These are phyloP conservation scores for Plasmodium chabaudi DNA, from an alignment of 169 alveolate species.

Conservation along the genomic window DNA sequence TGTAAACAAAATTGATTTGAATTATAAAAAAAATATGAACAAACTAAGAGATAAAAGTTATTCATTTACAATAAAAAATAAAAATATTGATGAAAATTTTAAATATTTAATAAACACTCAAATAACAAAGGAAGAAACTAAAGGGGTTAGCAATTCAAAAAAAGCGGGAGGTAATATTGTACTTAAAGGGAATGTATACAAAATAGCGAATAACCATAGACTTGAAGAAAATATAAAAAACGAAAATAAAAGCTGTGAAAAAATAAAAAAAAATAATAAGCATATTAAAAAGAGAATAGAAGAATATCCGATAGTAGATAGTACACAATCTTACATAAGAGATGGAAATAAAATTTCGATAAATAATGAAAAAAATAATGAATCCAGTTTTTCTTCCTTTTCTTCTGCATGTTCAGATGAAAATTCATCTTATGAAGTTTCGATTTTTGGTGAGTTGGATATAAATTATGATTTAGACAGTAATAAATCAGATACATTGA, in stretches of 20 bases:
- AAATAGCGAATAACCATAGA: background rate
- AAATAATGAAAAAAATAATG: background rate
- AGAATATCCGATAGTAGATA: background rate
- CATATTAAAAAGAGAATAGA: background rate
- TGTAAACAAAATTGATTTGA: background rate
- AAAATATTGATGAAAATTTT: background rate
- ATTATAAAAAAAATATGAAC: background rate
- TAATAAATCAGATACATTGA: background rate
- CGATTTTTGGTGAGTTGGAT: conserved; percentile 40
- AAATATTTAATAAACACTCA: conserved; percentile 44
- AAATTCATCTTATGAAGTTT: conserved; percentile 41
- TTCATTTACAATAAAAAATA: background rate
- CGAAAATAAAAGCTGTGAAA: background rate
- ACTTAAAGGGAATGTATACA: conserved; percentile 29
- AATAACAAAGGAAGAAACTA: conserved; percentile 10
- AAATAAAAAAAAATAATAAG: background rate
- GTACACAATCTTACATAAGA: background rate
- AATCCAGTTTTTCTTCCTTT: background rate
- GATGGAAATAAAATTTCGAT: background rate
- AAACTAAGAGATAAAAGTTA: background rate
- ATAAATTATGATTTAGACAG: conserved; percentile 23
- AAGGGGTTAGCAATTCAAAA: background rate
- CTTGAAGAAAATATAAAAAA: conserved; percentile 12
- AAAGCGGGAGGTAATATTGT: conserved; percentile 10
- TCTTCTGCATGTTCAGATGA: conserved; percentile 21